These are phyloP conservation scores for Moesziomyces globuligerus DNA, from an alignment of 1,284 basidiomycete species.

Conservation along the genomic window DNA sequence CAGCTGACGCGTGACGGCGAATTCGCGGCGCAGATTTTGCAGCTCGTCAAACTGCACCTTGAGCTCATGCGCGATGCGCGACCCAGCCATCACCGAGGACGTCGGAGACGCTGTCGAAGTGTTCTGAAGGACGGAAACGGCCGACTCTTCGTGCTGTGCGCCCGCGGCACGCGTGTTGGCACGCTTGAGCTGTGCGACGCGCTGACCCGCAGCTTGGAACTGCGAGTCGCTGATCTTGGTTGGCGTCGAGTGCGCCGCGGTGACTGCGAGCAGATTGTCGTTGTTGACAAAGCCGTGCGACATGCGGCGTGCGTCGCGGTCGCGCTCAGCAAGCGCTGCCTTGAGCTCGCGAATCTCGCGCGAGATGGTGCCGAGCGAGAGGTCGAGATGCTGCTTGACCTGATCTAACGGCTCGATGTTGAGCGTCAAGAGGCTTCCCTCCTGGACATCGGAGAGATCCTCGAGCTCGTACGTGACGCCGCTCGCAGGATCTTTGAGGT, in stretches of 20 bases:
- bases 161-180: slow-evolving; percentile 36
- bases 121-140: neutral
- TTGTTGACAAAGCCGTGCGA: slow-evolving; percentile 30
- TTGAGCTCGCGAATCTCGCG: slow-evolving; percentile 92
- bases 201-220: slow-evolving; percentile 61
- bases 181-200: slow-evolving; percentile 58
- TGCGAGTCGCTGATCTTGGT: slow-evolving; percentile 61
- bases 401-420: slow-evolving; percentile 98
- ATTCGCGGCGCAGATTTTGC: slow-evolving; percentile 88
- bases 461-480: slow-evolving; percentile 96
- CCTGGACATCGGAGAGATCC: slow-evolving; percentile 90
- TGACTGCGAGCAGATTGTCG: slow-evolving; percentile 9
- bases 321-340: slow-evolving; percentile 71
- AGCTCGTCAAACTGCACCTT: slow-evolving; percentile 93
- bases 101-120: slow-evolving; percentile 9
- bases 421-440: slow-evolving; percentile 85
- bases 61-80: slow-evolving; percentile 72
- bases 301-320: slow-evolving; percentile 38
- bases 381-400: slow-evolving; percentile 96
- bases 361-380: slow-evolving; percentile 83
- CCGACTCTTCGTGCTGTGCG: slow-evolving; percentile 11
- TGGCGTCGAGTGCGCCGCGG: slow-evolving; percentile 22
- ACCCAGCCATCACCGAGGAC: slow-evolving; percentile 26
- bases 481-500: slow-evolving; percentile 87
- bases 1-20: slow-evolving; percentile 90